phyloP scores from a whole-genome alignment of 306 rosid genomes.

The Dalbergia cultrata region DNA sequence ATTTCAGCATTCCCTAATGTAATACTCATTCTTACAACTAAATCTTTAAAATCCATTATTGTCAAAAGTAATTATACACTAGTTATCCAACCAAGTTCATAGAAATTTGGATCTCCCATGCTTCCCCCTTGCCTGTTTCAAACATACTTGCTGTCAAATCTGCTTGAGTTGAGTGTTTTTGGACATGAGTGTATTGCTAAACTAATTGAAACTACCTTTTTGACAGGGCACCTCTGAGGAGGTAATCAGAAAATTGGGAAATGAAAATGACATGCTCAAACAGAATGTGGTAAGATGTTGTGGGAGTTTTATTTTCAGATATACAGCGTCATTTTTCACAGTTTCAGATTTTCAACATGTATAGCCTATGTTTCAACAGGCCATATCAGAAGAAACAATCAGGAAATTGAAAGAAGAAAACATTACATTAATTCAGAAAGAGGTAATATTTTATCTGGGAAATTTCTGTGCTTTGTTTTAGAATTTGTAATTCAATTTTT shows the following conservation, averaged over 20 bases:
- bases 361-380: conserved; percentile 45
- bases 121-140: not conserved
- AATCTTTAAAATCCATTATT: not conserved
- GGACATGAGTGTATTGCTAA: conserved; percentile 36
- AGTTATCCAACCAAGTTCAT: conserved; percentile 18
- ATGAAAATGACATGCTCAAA: conserved; percentile 50
- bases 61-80: no score
- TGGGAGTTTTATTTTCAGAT: not conserved
- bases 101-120: not conserved
- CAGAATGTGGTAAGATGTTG: conserved; percentile 51
- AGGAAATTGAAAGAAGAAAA: conserved; percentile 60
- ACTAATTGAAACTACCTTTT: conserved; percentile 27
- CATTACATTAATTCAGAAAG: conserved; percentile 48
- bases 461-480: not conserved
- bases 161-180: conserved; percentile 19
- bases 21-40: not conserved
- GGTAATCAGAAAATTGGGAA: conserved; percentile 45
- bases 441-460: conserved; percentile 51
- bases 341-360: not conserved
- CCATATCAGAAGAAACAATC: conserved; percentile 55
- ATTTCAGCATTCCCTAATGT: not conserved
- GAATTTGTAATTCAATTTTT: not conserved
- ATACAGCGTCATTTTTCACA: conserved; percentile 9
- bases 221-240: conserved; percentile 53
- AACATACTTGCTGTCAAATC: not conserved